Percentiles rank a stretch among this genome's conserved stretches.
phyloP scores from a whole-genome alignment of 2,329 filamentous ascomycete genomes.

The Phialophora expanda region DNA sequence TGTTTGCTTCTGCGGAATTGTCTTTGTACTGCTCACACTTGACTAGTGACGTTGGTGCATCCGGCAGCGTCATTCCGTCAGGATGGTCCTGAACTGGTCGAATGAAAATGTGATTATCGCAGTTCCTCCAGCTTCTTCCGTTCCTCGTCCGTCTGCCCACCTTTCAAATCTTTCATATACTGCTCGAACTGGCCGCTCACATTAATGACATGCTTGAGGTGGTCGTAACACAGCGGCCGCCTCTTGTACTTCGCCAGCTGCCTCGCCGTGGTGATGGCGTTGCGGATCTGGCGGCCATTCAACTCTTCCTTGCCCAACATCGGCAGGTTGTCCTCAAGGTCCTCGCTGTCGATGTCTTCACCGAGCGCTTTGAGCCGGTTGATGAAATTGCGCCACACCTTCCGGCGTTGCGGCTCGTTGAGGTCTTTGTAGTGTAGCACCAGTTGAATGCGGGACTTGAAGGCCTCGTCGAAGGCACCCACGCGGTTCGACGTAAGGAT shows the following conservation, averaged over 20 bases:
- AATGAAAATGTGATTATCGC: too few species aligned
- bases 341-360: constrained; percentile 24
- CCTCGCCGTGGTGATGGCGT: constrained; percentile 39
- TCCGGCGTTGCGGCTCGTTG: background rate
- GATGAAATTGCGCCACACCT: constrained; percentile 28
- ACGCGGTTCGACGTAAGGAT: too few species aligned
- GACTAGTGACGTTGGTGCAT: too few species aligned
- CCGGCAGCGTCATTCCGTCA: too few species aligned
- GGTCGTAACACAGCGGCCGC: constrained; percentile 25
- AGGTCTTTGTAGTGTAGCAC: too few species aligned
- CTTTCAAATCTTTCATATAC: background rate
- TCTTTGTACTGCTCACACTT: too few species aligned
- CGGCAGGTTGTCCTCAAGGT: constrained; percentile 31
- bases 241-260: constrained; percentile 33
- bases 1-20: too few species aligned
- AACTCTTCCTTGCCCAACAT: constrained; percentile 34
- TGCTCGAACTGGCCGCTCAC: background rate
- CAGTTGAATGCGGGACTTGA: too few species aligned
- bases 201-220: constrained; percentile 29
- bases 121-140: too few species aligned
- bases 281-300: constrained; percentile 43
- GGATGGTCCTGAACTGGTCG: too few species aligned
- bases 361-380: constrained; percentile 11
- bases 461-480: too few species aligned
- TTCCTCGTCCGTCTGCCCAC: background rate